phyloP scores from a whole-genome alignment of 148 eudicot genomes.

The Simmondsia chinensis region DNA sequence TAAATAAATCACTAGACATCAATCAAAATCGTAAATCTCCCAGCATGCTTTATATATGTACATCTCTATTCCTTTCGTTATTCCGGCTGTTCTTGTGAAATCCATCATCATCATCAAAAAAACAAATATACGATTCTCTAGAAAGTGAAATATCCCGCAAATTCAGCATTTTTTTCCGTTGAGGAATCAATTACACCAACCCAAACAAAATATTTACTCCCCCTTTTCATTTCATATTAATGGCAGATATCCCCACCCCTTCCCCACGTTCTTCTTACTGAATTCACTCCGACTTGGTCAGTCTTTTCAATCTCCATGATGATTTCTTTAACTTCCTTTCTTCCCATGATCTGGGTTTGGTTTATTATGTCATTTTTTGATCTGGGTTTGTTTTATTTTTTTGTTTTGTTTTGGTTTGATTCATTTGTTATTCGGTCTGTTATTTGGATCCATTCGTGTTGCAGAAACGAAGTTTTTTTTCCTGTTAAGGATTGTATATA shows the following conservation, averaged over 20 bases:
- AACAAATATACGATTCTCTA: too few species aligned
- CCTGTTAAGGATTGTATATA: too few species aligned
- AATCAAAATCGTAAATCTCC: too few species aligned
- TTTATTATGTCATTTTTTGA: conserved; percentile 4
- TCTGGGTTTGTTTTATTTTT: conserved; percentile 12
- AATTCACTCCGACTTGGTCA: conserved; percentile 8
- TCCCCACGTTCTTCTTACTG: conserved; percentile 1
- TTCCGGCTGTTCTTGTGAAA: too few species aligned
- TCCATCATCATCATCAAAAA: too few species aligned
- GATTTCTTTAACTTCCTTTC: conserved; percentile 1
- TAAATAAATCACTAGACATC: too few species aligned
- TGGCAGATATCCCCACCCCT: conserved; percentile 4
- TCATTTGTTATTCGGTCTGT: background rate
- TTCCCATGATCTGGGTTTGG: conserved; percentile 15
- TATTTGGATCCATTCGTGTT: conserved; percentile 5
- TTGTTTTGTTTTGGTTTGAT: background rate
- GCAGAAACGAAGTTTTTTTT: background rate
- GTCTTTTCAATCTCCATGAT: background rate
- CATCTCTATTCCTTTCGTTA: too few species aligned
- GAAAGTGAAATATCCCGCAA: background rate
- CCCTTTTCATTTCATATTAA: too few species aligned
- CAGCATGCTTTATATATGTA: too few species aligned
- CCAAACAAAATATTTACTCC: too few species aligned
- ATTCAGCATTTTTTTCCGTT: conserved; percentile 7
- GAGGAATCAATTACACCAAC: background rate